Percentiles rank a stretch among this genome's conserved stretches.
phyloP scores from a whole-genome alignment of 768 basidiomycete species.

The Mrakia frigida region DNA sequence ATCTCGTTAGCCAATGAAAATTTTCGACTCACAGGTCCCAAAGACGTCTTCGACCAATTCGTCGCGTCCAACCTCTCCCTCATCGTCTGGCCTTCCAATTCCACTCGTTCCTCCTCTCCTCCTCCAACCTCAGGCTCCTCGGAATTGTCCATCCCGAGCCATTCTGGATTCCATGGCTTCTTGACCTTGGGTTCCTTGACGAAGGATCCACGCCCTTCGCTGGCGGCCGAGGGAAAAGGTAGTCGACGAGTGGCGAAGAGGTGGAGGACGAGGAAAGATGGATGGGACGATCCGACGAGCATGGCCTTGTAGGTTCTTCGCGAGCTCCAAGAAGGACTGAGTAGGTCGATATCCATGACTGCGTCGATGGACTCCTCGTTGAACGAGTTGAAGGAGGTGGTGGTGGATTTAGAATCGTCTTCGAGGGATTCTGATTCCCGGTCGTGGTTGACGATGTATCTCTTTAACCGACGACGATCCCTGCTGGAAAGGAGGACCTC shows the following conservation, averaged over 20 bases:
- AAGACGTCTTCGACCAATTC: conserved; percentile 15
- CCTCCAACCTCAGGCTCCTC: neutral
- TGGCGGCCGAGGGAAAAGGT: too few species aligned
- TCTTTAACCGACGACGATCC: conserved; percentile 6
- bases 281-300: conserved; percentile 7
- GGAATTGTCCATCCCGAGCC: neutral
- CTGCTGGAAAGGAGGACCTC: neutral
- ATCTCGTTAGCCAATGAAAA: too few species aligned
- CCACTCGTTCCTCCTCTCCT: neutral
- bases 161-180: neutral
- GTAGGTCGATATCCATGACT: neutral
- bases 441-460: conserved; percentile 8
- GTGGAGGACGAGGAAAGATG: conserved; percentile 20
- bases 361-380: neutral
- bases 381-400: conserved; percentile 18
- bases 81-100: too few species aligned
- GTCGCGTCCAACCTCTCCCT: neutral
- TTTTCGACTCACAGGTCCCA: conserved; percentile 8
- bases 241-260: neutral
- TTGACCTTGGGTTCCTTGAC: too few species aligned
- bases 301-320: conserved; percentile 4
- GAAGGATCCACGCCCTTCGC: too few species aligned
- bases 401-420: neutral
- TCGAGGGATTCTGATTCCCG: conserved; percentile 20
- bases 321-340: neutral